Evolutionary conservation across 2,329 filamentous ascomycete genomes (phyloP).

Genomic region (Cercospora sojina): DNA sequence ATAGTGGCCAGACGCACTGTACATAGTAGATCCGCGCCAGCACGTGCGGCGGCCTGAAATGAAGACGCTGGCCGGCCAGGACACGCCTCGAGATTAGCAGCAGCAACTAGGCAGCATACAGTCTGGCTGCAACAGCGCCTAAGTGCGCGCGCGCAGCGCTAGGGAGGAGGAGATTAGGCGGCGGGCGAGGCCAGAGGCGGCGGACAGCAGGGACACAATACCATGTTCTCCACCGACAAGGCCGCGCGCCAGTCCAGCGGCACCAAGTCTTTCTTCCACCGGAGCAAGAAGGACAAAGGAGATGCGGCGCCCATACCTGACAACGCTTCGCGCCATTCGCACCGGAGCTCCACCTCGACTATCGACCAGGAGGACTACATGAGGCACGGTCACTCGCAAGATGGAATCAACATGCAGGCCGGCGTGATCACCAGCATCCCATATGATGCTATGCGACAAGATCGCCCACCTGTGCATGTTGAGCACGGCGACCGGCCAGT

Average conservation of each 20-base stretch:
- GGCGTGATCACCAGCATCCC: conserved; percentile 86
- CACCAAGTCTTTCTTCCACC: conserved; percentile 82
- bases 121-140: conserved; percentile 11
- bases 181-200: neutral
- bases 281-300: conserved; percentile 72
- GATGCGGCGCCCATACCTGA: conserved; percentile 58
- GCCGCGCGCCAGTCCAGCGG: conserved; percentile 81
- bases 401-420: conserved; percentile 69
- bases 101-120: neutral
- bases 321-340: conserved; percentile 67
- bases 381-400: conserved; percentile 27
- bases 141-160: conserved; percentile 22
- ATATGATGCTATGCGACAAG: conserved; percentile 68
- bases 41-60: conserved; percentile 6
- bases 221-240: conserved; percentile 55
- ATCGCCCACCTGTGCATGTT: conserved; percentile 69
- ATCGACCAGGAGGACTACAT: conserved; percentile 32
- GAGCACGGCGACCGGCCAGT: conserved; percentile 66
- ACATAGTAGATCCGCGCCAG: conserved; percentile 5
- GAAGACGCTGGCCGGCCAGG: neutral
- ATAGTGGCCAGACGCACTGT: neutral
- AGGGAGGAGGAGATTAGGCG: conserved; percentile 12
- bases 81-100: neutral
- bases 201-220: conserved; percentile 5
- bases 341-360: conserved; percentile 58